Conservation (phyloP, 2,329 filamentous ascomycete genomes). For the Aspergillus jensenii region DNA sequence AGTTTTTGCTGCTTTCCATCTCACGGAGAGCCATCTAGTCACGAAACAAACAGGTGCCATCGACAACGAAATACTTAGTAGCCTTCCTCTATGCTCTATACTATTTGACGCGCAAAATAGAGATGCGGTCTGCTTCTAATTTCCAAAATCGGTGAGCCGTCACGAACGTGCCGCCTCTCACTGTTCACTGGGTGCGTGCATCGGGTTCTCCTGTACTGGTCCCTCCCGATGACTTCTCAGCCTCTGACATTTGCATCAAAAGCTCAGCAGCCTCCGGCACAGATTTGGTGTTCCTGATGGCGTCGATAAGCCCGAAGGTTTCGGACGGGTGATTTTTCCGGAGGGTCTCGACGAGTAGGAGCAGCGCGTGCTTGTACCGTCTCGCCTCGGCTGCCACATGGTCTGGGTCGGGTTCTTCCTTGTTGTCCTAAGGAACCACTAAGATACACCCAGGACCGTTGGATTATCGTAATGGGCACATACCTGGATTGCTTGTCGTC, state of each 20-base stretch:
- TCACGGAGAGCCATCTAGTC: too few relatives aligned
- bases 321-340: conserved; percentile 2
- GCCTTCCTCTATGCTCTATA: too few relatives aligned
- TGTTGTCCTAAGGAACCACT: not conserved
- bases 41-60: too few relatives aligned
- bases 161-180: not conserved
- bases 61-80: too few relatives aligned
- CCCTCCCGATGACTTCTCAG: not conserved
- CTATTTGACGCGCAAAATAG: too few relatives aligned
- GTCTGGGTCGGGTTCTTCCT: not conserved
- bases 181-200: not conserved
- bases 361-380: conserved; percentile 3
- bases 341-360: conserved; percentile 5
- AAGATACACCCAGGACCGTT: not conserved
- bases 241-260: not conserved
- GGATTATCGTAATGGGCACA: not conserved
- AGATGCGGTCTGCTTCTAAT: too few relatives aligned
- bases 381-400: not conserved
- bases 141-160: too few relatives aligned
- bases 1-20: too few relatives aligned
- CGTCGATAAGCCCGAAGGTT: not conserved
- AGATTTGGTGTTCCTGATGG: not conserved
- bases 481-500: not conserved
- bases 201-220: not conserved
- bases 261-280: conserved; percentile 1